These are phyloP conservation scores for Tulasnella calospora DNA, from an alignment of 768 basidiomycete genomes.

Conservation along the genomic window DNA sequence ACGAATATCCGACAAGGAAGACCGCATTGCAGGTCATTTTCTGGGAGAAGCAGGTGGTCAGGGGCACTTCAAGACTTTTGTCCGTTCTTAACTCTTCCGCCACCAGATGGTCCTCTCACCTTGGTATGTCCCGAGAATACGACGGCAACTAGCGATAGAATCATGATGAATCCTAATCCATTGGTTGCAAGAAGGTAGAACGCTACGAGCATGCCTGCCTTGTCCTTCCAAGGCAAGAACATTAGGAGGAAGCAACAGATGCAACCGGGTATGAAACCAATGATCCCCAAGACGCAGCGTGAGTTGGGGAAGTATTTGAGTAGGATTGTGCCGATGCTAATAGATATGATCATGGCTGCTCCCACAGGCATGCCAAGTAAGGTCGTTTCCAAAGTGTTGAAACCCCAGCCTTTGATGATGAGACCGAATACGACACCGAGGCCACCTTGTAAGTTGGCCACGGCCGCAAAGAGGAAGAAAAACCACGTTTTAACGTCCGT, in stretches of 20 bases:
- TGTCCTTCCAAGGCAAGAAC: constrained; percentile 23
- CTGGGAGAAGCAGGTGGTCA: neutral
- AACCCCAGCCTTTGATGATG: constrained; percentile 29
- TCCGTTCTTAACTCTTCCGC: neutral
- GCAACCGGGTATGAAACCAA: constrained; percentile 18
- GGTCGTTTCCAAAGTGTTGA: constrained; percentile 26
- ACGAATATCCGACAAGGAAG: constrained; percentile 26
- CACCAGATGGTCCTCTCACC: neutral
- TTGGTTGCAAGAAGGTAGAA: constrained; percentile 17
- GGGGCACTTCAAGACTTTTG: neutral
- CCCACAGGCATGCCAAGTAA: constrained; percentile 25
- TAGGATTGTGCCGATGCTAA: neutral
- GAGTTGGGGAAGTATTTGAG: constrained; percentile 12
- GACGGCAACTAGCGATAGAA: constrained; percentile 7
- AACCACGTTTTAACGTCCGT: constrained; percentile 29
- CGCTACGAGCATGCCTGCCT: constrained; percentile 16
- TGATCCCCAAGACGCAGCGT: neutral
- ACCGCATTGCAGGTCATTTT: constrained; percentile 26
- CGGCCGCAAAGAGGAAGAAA: constrained; percentile 25
- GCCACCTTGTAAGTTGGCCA: constrained; percentile 30
- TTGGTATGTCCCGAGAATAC: constrained; percentile 25
- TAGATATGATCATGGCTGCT: constrained; percentile 5
- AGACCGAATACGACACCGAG: constrained; percentile 27
- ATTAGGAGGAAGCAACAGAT: constrained; percentile 17
- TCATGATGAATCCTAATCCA: constrained; percentile 16